Percentiles rank a stretch among this genome's conserved stretches.
Evolutionary conservation across 2,329 filamentous ascomycete genomes (phyloP).

Genomic region (Acrocalymma vagum): DNA sequence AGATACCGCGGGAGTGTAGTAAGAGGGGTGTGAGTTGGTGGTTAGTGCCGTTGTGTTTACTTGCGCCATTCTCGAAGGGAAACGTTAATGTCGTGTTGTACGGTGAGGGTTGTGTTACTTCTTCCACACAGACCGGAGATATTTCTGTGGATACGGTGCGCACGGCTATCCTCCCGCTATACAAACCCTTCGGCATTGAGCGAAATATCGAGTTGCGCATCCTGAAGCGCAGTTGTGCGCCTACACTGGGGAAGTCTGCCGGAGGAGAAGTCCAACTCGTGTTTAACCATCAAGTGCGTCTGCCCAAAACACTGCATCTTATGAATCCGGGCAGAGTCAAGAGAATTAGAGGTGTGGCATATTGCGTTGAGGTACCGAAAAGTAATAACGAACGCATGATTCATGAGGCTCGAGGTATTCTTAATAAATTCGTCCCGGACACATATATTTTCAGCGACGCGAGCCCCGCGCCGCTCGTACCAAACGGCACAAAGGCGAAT

Average conservation of each 20-base stretch:
- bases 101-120: slow-evolving; percentile 91
- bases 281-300: slow-evolving; percentile 90
- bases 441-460: slow-evolving; percentile 86
- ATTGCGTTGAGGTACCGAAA: slow-evolving; percentile 88
- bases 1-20: slow-evolving; percentile 77
- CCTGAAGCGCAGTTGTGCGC: slow-evolving; percentile 73
- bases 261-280: slow-evolving; percentile 92
- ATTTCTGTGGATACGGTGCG: slow-evolving; percentile 92
- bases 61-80: slow-evolving; percentile 92
- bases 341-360: slow-evolving; percentile 90
- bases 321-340: slow-evolving; percentile 85
- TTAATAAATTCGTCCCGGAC: slow-evolving; percentile 84
- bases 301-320: slow-evolving; percentile 93
- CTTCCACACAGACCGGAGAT: slow-evolving; percentile 82
- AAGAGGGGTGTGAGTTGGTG: slow-evolving; percentile 91
- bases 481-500: slow-evolving; percentile 75
- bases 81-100: slow-evolving; percentile 90
- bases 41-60: slow-evolving; percentile 84
- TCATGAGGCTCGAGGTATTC: slow-evolving; percentile 82
- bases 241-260: slow-evolving; percentile 79
- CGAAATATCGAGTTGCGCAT: slow-evolving; percentile 86
- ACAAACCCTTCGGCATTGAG: slow-evolving; percentile 88
- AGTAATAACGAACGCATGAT: slow-evolving; percentile 97
- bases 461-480: slow-evolving; percentile 65
- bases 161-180: slow-evolving; percentile 89